A percentile compares a stretch with the other conserved stretches of the same genome.
phyloP scores from a whole-genome alignment of 371 early-diverging fungal species.

The Circinella minor region DNA sequence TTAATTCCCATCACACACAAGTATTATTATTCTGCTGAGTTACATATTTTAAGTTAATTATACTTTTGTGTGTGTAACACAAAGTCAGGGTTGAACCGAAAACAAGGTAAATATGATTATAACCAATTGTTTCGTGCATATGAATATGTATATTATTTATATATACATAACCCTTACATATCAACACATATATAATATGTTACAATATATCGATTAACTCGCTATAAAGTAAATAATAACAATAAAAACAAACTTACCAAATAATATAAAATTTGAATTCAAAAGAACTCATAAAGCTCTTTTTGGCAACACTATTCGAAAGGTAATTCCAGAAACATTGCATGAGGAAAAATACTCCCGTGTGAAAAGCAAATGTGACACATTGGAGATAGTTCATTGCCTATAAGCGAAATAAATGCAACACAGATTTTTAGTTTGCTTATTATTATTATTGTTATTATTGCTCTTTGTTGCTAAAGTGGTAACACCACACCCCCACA shows the following conservation, averaged over 20 bases:
- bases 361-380: constrained; percentile 30
- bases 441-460: too few relatives aligned
- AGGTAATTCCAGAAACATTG: constrained; percentile 44
- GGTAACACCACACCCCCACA: neutral
- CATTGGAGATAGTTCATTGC: constrained; percentile 33
- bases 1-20: neutral
- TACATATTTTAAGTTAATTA: neutral
- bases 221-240: constrained; percentile 5
- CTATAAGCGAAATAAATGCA: constrained; percentile 7
- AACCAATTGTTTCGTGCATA: too few relatives aligned
- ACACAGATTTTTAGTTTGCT: too few relatives aligned
- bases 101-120: too few relatives aligned
- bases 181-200: too few relatives aligned
- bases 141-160: too few relatives aligned
- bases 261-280: constrained; percentile 40
- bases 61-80: too few relatives aligned
- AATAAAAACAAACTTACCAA: constrained; percentile 25
- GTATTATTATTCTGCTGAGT: neutral
- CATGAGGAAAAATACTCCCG: constrained; percentile 34
- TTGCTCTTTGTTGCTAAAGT: too few relatives aligned
- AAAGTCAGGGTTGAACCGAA: too few relatives aligned
- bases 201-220: too few relatives aligned
- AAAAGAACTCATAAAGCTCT: constrained; percentile 36
- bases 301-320: constrained; percentile 32
- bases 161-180: too few relatives aligned